Evolutionary conservation across 352 stramenopile genomes (phyloP).

Genomic region (Nothophytophthora sp.): DNA sequence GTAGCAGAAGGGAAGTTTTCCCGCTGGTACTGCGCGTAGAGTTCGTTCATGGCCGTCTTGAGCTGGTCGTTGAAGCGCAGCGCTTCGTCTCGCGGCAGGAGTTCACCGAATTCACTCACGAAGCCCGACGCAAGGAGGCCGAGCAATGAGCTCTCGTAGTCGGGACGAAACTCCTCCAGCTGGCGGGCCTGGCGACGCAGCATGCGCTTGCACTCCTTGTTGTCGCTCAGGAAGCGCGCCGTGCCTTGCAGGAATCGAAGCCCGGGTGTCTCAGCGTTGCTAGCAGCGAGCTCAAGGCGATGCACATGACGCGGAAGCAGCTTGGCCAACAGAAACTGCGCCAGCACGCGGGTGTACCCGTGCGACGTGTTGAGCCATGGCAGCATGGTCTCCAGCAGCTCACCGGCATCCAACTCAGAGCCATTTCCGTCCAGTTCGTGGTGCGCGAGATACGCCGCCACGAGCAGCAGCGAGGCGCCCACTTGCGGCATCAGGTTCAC

Average conservation of each 20-base stretch:
- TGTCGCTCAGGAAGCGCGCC: constrained; percentile 67
- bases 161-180: constrained; percentile 57
- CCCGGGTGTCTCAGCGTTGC: constrained; percentile 16
- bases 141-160: constrained; percentile 74
- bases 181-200: constrained; percentile 70
- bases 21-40: constrained; percentile 77
- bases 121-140: constrained; percentile 59
- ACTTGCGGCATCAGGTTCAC: constrained; percentile 79
- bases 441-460: constrained; percentile 41
- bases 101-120: constrained; percentile 78
- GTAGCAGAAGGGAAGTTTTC: constrained; percentile 56
- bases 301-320: constrained; percentile 71
- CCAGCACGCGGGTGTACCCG: constrained; percentile 79
- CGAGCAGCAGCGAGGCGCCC: constrained; percentile 60
- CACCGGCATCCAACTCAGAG: constrained; percentile 21
- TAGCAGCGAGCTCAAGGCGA: constrained; percentile 16
- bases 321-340: constrained; percentile 67
- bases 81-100: constrained; percentile 60
- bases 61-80: constrained; percentile 59
- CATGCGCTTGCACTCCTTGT: constrained; percentile 87
- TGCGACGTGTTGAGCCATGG: constrained; percentile 82
- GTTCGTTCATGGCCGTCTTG: constrained; percentile 62
- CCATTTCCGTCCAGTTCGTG: constrained; percentile 32
- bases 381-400: constrained; percentile 56
- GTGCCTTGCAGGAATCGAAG: constrained; percentile 55